A percentile compares a stretch with the other conserved stretches of the same genome.
phyloP scores from a whole-genome alignment of 345 rosid genomes.

The Clausena lansium region DNA sequence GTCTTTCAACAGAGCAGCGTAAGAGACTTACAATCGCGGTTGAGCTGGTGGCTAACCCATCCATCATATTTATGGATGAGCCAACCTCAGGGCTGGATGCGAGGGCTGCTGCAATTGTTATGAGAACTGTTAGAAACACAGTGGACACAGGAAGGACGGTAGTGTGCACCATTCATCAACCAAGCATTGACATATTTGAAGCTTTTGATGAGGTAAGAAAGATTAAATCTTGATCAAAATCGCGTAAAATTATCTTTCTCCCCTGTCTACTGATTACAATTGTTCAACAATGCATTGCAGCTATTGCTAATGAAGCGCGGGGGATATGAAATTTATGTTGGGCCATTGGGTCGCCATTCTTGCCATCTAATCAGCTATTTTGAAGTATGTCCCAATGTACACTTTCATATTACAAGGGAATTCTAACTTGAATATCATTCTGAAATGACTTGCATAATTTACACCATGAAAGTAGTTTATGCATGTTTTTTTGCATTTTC shows the following conservation, averaged over 20 bases:
- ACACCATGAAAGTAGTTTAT: no score
- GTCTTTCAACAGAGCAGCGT: slow-evolving; percentile 86
- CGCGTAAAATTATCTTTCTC: not conserved
- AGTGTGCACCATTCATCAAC: slow-evolving; percentile 94
- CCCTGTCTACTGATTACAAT: not conserved
- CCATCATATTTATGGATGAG: slow-evolving; percentile 92
- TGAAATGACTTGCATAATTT: not conserved
- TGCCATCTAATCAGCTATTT: slow-evolving; percentile 32
- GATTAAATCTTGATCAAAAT: not conserved
- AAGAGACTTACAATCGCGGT: slow-evolving; percentile 90
- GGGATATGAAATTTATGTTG: slow-evolving; percentile 36
- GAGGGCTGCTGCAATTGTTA: slow-evolving; percentile 91
- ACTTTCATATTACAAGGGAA: not conserved
- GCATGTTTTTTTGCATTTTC: not conserved
- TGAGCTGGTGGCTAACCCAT: slow-evolving; percentile 93
- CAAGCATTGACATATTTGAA: slow-evolving; percentile 91
- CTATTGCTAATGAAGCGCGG: slow-evolving; percentile 40
- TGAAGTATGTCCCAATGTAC: slow-evolving; percentile 18
- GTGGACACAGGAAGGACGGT: slow-evolving; percentile 93
- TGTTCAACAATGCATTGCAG: slow-evolving; percentile 17
- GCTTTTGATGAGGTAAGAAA: slow-evolving; percentile 78
- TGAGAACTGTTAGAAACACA: slow-evolving; percentile 90
- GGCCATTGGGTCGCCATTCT: slow-evolving; percentile 35
- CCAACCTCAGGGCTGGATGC: slow-evolving; percentile 98
- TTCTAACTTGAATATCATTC: not conserved